Conservation (phyloP, 1,139 yeast genomes). For the Blastobotrys petasosporus region DNA sequence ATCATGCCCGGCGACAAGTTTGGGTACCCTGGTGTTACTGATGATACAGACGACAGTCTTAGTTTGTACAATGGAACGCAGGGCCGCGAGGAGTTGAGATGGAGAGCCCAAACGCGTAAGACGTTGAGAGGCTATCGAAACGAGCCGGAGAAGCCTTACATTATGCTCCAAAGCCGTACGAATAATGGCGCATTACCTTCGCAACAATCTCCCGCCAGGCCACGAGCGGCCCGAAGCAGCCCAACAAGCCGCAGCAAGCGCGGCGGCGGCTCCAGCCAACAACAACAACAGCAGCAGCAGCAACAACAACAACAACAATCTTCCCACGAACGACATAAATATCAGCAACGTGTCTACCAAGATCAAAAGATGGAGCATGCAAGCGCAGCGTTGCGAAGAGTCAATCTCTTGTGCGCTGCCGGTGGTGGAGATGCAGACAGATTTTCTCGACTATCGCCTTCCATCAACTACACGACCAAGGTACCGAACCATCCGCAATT, state of each 20-base stretch:
- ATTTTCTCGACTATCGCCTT: too few species aligned
- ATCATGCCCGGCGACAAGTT: constrained; percentile 15
- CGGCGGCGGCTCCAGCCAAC: not conserved
- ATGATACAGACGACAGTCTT: not conserved
- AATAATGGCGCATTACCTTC: too few species aligned
- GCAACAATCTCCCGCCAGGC: too few species aligned
- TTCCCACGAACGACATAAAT: too few species aligned
- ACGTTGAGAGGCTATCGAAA: constrained; percentile 18
- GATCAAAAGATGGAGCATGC: too few species aligned
- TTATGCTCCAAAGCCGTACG: not conserved
- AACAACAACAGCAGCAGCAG: not conserved
- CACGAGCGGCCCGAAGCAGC: too few species aligned
- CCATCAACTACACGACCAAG: too few species aligned
- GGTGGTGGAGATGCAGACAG: too few species aligned
- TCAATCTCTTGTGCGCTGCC: too few species aligned
- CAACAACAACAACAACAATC: not conserved
- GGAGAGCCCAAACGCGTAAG: constrained; percentile 17
- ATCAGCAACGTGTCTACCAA: too few species aligned
- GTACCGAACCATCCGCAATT: too few species aligned
- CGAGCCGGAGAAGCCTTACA: constrained; percentile 15
- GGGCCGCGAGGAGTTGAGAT: constrained; percentile 17
- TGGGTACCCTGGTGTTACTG: constrained; percentile 8
- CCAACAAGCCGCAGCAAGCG: not conserved
- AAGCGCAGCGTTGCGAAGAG: too few species aligned
- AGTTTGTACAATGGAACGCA: not conserved